These are phyloP conservation scores for Trypanosoma rangeli DNA, from an alignment of 208 protist species.

Conservation along the genomic window DNA sequence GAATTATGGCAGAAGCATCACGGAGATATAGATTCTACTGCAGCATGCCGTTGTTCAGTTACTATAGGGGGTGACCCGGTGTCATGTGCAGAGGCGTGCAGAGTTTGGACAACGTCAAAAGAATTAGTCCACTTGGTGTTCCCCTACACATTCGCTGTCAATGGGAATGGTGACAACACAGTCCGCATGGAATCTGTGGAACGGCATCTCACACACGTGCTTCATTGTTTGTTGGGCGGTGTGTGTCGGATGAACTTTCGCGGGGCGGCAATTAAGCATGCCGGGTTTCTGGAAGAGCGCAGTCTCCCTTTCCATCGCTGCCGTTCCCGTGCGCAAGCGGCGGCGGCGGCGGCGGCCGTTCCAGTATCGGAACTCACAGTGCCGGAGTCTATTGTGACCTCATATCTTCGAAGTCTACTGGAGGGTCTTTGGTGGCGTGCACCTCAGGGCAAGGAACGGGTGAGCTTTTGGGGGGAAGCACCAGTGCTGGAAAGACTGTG, in stretches of 20 bases:
- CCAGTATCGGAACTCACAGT: conserved; percentile 29
- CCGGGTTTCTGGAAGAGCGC: conserved; percentile 42
- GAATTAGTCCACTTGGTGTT: conserved; percentile 16
- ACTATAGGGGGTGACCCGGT: background rate
- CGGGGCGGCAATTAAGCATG: conserved; percentile 53
- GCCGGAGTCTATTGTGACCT: conserved; percentile 41
- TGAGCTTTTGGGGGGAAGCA: conserved; percentile 46
- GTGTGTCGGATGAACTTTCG: conserved; percentile 51
- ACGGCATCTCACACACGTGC: conserved; percentile 28
- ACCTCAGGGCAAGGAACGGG: background rate
- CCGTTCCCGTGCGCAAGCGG: conserved; percentile 7
- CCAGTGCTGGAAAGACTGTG: conserved; percentile 37
- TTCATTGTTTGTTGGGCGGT: conserved; percentile 43
- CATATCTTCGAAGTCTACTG: conserved; percentile 51
- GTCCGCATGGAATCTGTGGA: background rate
- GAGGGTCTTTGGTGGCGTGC: conserved; percentile 29
- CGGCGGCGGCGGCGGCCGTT: conserved; percentile 5
- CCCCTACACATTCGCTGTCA: conserved; percentile 16
- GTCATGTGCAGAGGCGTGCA: conserved; percentile 13
- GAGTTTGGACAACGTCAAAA: conserved; percentile 1
- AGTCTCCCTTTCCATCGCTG: conserved; percentile 2
- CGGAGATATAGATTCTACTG: background rate
- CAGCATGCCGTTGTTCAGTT: conserved; percentile 4
- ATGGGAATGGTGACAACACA: background rate
- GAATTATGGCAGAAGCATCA: conserved; percentile 19